Evolutionary conservation across 2,329 filamentous ascomycete species (phyloP).

Genomic region (Tolypocladium paradoxum): DNA sequence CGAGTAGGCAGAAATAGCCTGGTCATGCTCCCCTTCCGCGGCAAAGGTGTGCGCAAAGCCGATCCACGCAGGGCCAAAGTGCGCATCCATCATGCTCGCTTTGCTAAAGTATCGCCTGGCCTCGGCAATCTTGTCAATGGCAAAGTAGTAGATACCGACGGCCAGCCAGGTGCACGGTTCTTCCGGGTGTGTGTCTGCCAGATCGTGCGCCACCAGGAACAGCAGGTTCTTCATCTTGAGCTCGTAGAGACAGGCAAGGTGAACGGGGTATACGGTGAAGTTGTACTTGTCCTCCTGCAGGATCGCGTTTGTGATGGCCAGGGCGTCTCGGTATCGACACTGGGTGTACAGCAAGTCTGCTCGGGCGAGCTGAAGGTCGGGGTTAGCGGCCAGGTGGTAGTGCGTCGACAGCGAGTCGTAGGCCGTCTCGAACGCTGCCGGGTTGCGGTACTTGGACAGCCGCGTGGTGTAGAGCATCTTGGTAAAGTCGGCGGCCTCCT

Average conservation of each 20-base stretch:
- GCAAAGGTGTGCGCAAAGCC: constrained; percentile 98
- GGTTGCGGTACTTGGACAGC: constrained; percentile 89
- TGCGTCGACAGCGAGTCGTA: constrained; percentile 88
- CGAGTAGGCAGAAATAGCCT: constrained; percentile 94
- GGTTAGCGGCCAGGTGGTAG: constrained; percentile 77
- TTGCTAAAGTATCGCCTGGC: constrained; percentile 95
- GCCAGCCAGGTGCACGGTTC: constrained; percentile 90
- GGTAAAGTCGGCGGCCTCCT: constrained; percentile 87
- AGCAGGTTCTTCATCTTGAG: constrained; percentile 77
- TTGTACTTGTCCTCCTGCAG: constrained; percentile 80
- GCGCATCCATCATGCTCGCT: constrained; percentile 91
- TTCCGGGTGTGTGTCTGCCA: constrained; percentile 83
- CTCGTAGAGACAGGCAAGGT: constrained; percentile 84
- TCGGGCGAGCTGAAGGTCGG: constrained; percentile 80
- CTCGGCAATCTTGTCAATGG: constrained; percentile 81
- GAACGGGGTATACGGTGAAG: constrained; percentile 78
- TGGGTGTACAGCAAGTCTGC: constrained; percentile 91
- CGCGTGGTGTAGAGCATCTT: constrained; percentile 94
- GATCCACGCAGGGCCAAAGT: constrained; percentile 97
- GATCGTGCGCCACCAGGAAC: constrained; percentile 84
- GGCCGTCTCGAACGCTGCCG: constrained; percentile 69
- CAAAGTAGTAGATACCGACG: constrained; percentile 89
- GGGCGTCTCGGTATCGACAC: constrained; percentile 81
- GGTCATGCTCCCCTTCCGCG: constrained; percentile 93
- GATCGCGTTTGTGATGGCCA: constrained; percentile 74